Base-by-base conservation (phyloP, 441 rosid species). In the Gossypium aridum region DNA sequence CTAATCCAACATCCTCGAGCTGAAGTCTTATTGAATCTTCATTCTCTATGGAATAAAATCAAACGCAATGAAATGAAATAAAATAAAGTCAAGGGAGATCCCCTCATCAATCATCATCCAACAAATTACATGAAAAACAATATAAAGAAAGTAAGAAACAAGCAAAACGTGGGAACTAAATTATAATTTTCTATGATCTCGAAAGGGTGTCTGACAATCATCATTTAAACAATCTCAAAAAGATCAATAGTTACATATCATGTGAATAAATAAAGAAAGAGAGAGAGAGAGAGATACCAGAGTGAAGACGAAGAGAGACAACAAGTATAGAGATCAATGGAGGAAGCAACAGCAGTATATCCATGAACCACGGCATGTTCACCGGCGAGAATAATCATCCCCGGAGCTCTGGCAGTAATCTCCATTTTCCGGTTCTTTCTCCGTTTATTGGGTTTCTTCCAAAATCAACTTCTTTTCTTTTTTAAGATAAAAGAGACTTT, bases 291-390 rank as follows among this genome's bases (percentile, higher is more conserved):
- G 3, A 89, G 86, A 78, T 61, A 61, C 69, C 60, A 47, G 75
- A 45, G 62, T 9, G 14, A 31, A 86, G 73, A 55, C 86, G 87
- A 34, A 95, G 84, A 65, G 93, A 77, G 75, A 85, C 88, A 22
- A 65, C 75, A 69, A 69, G 97, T 93, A 81, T 79, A 93, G 82
- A 95, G 97, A 86, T 87, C 83, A 88, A 95, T 86, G 83, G 97
- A 89, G 47, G 97, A 89, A 57, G 97, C 98, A 55, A 93, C 90
- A 3, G 97, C 98, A 4, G 95, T 85, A 72, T 92, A 87, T 78
- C 98, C 97, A 78, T 96, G 97, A 60, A 96, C 98, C 75, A 96
- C 99, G 0, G 97, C 98, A 61, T 96, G 99, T 76, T 96, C 99
- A 2, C 99, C 97, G 57, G 97, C 84, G 20, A 96, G 92, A 67